phyloP scores from a whole-genome alignment of 495 filamentous ascomycete genomes.

The Talaromyces stipitatus region DNA sequence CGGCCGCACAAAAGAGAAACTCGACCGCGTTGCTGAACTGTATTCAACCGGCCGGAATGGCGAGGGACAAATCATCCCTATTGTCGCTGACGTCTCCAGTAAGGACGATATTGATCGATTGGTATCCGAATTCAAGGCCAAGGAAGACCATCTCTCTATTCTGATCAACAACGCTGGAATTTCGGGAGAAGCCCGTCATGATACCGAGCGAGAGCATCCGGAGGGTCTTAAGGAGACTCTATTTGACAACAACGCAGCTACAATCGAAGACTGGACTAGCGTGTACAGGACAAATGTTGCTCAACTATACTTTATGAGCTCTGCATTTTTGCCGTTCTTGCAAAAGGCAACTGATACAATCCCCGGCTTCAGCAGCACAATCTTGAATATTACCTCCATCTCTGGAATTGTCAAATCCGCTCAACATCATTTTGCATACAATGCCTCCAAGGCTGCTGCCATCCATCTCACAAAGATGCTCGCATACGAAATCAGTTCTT shows the following conservation, averaged over 20 bases:
- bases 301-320: constrained; percentile 39
- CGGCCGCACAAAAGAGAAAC: constrained; percentile 48
- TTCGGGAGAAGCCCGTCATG: constrained; percentile 17
- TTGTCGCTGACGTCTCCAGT: constrained; percentile 41
- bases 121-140: constrained; percentile 32
- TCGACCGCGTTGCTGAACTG: constrained; percentile 41
- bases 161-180: constrained; percentile 54
- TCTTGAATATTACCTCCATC: constrained; percentile 55
- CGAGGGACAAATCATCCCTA: constrained; percentile 48
- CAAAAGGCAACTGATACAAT: constrained; percentile 32
- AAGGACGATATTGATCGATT: constrained; percentile 40
- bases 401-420: constrained; percentile 41
- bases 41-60: constrained; percentile 35
- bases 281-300: constrained; percentile 43
- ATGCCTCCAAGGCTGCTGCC: constrained; percentile 42
- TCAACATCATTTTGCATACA: constrained; percentile 48
- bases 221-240: constrained; percentile 46
- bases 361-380: constrained; percentile 43
- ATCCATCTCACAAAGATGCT: constrained; percentile 49
- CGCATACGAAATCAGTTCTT: constrained; percentile 38
- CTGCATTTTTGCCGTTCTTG: constrained; percentile 31
- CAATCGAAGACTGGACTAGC: constrained; percentile 37
- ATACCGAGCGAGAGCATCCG: constrained; percentile 27
- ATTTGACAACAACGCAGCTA: constrained; percentile 38
- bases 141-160: constrained; percentile 40